Evolutionary conservation across 345 rosid genomes (phyloP), one percentile per base, ranked within the genome.

Genomic region (Camelina sativa): DNA sequence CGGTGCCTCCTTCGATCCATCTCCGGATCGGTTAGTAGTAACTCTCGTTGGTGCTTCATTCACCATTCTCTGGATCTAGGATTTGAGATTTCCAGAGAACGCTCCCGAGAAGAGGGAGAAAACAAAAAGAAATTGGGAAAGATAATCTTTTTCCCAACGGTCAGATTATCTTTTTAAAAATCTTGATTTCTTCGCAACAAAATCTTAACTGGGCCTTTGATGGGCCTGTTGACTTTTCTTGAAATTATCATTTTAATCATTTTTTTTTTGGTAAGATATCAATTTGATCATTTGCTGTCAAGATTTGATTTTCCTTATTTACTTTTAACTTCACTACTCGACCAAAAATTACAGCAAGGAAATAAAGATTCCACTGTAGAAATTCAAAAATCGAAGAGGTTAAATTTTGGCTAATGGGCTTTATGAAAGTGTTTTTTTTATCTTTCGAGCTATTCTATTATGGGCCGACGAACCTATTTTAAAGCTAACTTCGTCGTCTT

Each of bases 1-100:
- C 47, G 69, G 62, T n/a, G 69, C 50, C 71, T 47, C 80, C 46
- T 78, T 82, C 22, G 60, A 69, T 48, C 63, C 78, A 23, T 76
- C 71, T 54, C 38, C 53, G 5, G 85, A 79, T 11, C 63, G 80
- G 2, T 50, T 20, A 11, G 62, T 71, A 2, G 62, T 65, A 2
- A 53, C 41, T 71, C 32, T 65, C 0, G 41, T 32, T 34, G 72
- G 38, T 40, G 76, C 43, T 63, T 82, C 87, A 12, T 23, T 81
- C 72, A 46, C 83, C 95, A 89, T 90, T 34, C 57, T 75, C 74
- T 44, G 3, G 46, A 30, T 76, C 54, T 46, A 52, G 51, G 69
- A 44, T 40, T 58, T 43, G 48, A 43, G 62, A 53, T 46, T 47
- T 25, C 59, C 62, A 17, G 50, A 58, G 41, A 65, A 71, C 65